phyloP scores from a whole-genome alignment of 805 yeast species.

The Candida ascalaphidarum region DNA sequence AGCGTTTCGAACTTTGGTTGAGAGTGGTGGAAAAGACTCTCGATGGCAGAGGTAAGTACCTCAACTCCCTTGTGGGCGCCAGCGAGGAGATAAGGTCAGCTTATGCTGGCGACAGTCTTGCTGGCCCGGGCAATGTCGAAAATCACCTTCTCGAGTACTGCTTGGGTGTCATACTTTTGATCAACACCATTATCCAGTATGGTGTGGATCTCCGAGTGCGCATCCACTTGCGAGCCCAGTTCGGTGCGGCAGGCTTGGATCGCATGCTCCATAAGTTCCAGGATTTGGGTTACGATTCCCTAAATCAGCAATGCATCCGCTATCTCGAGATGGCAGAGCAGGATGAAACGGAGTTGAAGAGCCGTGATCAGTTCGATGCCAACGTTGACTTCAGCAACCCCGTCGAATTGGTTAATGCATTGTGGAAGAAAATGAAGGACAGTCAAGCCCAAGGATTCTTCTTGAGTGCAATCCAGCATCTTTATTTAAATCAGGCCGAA shows the following conservation, averaged over 20 bases:
- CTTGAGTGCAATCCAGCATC: constrained; percentile 57
- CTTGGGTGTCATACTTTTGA: constrained; percentile 58
- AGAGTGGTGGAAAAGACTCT: constrained; percentile 55
- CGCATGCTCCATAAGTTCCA: constrained; percentile 9
- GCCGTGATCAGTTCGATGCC: constrained; percentile 22
- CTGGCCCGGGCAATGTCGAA: constrained; percentile 48
- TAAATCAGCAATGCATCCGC: constrained; percentile 57
- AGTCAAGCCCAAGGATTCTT: constrained; percentile 53
- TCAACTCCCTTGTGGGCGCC: constrained; percentile 91
- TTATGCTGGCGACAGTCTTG: constrained; percentile 14
- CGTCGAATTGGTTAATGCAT: constrained; percentile 51
- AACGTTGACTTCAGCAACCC: constrained; percentile 64
- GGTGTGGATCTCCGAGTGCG: constrained; percentile 40
- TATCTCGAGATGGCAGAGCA: constrained; percentile 48
- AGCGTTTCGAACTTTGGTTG: constrained; percentile 66
- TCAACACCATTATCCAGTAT: constrained; percentile 52
- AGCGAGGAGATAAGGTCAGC: constrained; percentile 60
- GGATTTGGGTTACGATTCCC: constrained; percentile 44
- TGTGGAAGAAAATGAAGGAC: constrained; percentile 50
- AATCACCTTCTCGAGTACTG: constrained; percentile 63
- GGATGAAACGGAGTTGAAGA: constrained; percentile 41
- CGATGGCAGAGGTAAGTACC: constrained; percentile 73
- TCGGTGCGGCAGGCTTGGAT: constrained; percentile 16
- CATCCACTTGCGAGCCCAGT: constrained; percentile 47
- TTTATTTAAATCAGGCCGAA: constrained; percentile 49